These are phyloP conservation scores for Bocquillonia castaneifolia DNA, from an alignment of 441 rosid genomes.

Conservation along the genomic window DNA sequence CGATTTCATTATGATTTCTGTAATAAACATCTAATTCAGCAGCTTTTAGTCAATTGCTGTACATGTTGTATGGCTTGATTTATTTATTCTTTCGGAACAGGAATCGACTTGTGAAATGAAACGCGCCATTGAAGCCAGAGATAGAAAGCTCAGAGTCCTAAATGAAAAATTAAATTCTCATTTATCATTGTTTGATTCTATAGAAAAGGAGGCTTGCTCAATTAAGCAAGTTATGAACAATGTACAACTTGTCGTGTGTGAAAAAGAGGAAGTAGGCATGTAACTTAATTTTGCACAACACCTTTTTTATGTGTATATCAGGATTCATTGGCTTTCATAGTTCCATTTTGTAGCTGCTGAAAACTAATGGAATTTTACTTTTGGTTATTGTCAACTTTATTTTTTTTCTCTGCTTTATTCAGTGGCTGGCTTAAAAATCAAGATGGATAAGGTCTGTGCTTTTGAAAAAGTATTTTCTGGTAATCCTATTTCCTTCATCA, in stretches of 20 bases:
- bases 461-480: slow-evolving; percentile 53
- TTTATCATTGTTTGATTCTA: slow-evolving; percentile 63
- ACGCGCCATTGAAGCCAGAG: slow-evolving; percentile 50
- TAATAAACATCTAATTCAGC: not conserved
- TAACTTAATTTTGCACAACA: slow-evolving; percentile 20
- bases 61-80: slow-evolving; percentile 1
- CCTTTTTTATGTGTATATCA: slow-evolving; percentile 15
- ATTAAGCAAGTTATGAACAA: slow-evolving; percentile 54
- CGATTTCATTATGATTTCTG: slow-evolving; percentile 3
- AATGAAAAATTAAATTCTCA: slow-evolving; percentile 61
- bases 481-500: slow-evolving; percentile 25
- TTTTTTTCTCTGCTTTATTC: slow-evolving; percentile 22
- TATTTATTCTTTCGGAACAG: slow-evolving; percentile 48
- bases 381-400: not conserved
- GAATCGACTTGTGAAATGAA: slow-evolving; percentile 73
- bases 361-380: slow-evolving; percentile 8
- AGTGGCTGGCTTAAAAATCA: slow-evolving; percentile 62
- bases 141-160: slow-evolving; percentile 41
- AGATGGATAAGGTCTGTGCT: slow-evolving; percentile 51
- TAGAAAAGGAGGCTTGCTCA: slow-evolving; percentile 67
- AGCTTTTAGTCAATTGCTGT: not conserved
- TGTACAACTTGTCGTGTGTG: slow-evolving; percentile 50
- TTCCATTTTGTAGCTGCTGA: slow-evolving; percentile 3
- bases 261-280: slow-evolving; percentile 82
- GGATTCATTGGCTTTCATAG: too few relatives aligned